Evolutionary conservation across 148 eudicot genomes (phyloP), one percentile per base, ranked within the genome.

Genomic region (Nepenthes gracilis): DNA sequence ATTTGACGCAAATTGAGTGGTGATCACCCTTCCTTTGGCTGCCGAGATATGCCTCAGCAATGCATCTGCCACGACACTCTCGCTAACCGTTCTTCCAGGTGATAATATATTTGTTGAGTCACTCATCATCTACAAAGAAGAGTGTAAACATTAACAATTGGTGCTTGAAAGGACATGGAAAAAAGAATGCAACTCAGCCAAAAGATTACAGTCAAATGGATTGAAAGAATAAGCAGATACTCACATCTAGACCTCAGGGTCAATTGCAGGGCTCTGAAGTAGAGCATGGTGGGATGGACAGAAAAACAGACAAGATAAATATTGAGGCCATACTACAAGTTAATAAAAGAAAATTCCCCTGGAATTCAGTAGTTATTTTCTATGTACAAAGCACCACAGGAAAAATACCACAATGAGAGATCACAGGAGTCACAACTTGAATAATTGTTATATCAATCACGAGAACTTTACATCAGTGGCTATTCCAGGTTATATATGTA

Each of bases 1-100:
- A 64, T 93, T 93, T 73, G 98, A 93, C 36, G 98, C 94, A 70
- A 93, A 93, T 58, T 93, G 98, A 60, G 98, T 88, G 6, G 98
- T 84, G 66, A 93, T 86, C 60, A 93, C 95, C 69, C 98, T 83
- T 69, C 98, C 98, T 70, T 81, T 79, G 52, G 88, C 79, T 67
- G 70, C 91, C 60, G 98, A 80, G 62, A 93, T 93, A 71, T 58
- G 85, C 80, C 96, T 79, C 67, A 86, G 65, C 64, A 93, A 50
- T 55, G 98, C 54, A 81, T 93, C 85, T 43, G 98, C 98, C 52
- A 93, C 98, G 50, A 93, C 89, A 64, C 81, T 76, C 79, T 93
- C 98, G 68, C 96, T 93, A 43, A 86, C 55, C 59, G 95, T 93
- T 72, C 98, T 79, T 74, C 98, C 98, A 63, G 98, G 98, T 47